A percentile compares a stretch with the other conserved stretches of the same genome.
phyloP scores from a whole-genome alignment of 331 rosid genomes.

The Stylosanthes scabra region DNA sequence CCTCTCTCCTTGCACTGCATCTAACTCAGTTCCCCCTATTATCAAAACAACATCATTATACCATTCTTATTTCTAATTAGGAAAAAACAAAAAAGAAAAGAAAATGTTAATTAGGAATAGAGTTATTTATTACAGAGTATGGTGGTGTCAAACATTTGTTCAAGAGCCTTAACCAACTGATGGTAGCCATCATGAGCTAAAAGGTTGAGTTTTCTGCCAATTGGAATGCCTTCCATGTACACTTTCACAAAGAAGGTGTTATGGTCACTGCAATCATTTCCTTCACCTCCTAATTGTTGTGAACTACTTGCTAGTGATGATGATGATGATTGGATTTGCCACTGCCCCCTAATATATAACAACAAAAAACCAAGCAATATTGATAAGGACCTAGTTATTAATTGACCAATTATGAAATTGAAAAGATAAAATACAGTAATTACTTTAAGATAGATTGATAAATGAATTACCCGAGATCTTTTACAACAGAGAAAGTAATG shows the following conservation, averaged over 20 bases:
- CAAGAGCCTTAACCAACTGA: conserved; percentile 64
- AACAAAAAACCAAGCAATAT: too few species aligned
- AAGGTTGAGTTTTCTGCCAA: conserved; percentile 76
- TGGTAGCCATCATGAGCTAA: conserved; percentile 64
- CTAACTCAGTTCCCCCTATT: conserved; percentile 80
- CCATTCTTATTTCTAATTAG: neutral
- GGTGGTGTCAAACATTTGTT: conserved; percentile 80
- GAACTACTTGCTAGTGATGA: conserved; percentile 17
- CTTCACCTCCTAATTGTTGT: conserved; percentile 36
- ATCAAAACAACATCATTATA: neutral
- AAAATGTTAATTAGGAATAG: too few species aligned
- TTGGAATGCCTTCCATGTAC: conserved; percentile 86
- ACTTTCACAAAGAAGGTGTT: conserved; percentile 72
- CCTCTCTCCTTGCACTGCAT: conserved; percentile 60
- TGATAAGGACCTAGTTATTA: neutral
- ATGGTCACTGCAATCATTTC: conserved; percentile 44
- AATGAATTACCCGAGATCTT: neutral
- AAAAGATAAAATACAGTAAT: neutral
- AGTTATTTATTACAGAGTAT: conserved; percentile 56
- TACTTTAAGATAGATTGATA: neutral
- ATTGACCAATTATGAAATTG: neutral
- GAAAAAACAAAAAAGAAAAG: neutral
- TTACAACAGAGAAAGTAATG: too few species aligned
- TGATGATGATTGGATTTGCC: conserved; percentile 33
- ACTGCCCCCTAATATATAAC: conserved; percentile 51